Evolutionary conservation across 2,329 filamentous ascomycete genomes (phyloP).

Genomic region (Fusarium veterinarium): DNA sequence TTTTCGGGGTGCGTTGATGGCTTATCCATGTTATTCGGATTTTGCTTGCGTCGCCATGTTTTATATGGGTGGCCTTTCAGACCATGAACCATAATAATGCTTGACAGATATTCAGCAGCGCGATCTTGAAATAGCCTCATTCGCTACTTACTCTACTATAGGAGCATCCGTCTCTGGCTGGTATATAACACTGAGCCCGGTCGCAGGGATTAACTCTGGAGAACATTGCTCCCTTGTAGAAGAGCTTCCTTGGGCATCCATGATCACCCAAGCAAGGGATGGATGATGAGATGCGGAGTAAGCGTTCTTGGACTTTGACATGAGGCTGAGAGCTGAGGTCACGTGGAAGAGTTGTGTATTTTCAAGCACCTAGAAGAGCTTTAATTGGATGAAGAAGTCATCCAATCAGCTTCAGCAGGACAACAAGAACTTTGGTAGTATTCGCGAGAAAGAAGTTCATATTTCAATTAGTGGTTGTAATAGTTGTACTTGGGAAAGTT

Average conservation of each 20-base stretch:
- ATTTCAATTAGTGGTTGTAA: not conserved
- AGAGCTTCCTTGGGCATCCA: not conserved
- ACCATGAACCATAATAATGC: conserved; percentile 25
- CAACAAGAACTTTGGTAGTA: no score
- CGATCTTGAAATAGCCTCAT: not conserved
- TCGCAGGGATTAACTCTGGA: not conserved
- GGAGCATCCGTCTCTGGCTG: not conserved
- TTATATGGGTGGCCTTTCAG: conserved; percentile 26
- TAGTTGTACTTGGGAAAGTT: not conserved
- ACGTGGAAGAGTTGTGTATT: not conserved
- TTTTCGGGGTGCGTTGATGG: not conserved
- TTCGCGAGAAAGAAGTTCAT: not conserved
- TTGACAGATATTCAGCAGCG: not conserved
- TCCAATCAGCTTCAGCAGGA: not conserved
- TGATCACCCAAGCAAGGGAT: fast-evolving
- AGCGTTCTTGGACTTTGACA: not conserved
- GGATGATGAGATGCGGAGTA: no score
- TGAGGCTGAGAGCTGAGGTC: not conserved
- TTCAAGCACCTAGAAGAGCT: not conserved
- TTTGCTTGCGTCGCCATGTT: not conserved
- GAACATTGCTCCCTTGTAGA: not conserved
- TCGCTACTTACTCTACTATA: not conserved
- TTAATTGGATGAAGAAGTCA: not conserved
- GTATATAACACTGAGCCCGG: not conserved
- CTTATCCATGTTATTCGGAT: fast-evolving